Conservation (phyloP, 2,329 filamentous ascomycete species). For the Penicillium sp. region DNA sequence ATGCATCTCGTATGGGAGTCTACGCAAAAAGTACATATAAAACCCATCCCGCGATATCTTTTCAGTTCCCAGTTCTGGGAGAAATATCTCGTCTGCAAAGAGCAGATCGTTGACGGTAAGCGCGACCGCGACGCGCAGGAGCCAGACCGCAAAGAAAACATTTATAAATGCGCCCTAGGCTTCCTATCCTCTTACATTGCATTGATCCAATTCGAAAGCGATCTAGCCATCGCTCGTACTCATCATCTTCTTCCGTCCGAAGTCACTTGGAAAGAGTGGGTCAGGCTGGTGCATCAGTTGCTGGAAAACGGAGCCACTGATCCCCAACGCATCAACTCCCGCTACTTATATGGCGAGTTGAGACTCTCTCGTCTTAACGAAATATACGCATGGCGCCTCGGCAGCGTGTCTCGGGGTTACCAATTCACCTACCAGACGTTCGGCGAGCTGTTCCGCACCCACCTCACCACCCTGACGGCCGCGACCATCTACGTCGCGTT, state of each 20-base stretch:
- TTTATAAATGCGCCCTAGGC: conserved; percentile 31
- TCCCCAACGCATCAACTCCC: conserved; percentile 29
- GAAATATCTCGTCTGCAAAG: no score
- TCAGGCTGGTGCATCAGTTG: no score
- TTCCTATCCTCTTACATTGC: conserved; percentile 34
- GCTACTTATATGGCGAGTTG: conserved; percentile 46
- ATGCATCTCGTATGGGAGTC: conserved; percentile 28
- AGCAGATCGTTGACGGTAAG: no score
- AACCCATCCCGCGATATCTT: conserved; percentile 25
- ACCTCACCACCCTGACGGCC: conserved; percentile 24
- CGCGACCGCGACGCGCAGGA: no score
- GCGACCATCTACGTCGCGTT: conserved; percentile 27
- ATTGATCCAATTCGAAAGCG: conserved; percentile 35
- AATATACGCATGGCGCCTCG: conserved; percentile 20
- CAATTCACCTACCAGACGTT: conserved; percentile 17
- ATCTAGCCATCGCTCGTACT: conserved; percentile 36
- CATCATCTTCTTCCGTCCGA: conserved; percentile 33
- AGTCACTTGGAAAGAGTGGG: conserved; percentile 13
- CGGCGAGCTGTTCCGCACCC: conserved; percentile 16
- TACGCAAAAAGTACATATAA: conserved; percentile 17
- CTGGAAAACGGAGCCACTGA: no score
- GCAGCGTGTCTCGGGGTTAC: conserved; percentile 1
- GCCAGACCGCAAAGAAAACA: background rate
- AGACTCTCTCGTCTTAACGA: conserved; percentile 34
- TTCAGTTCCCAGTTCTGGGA: conserved; percentile 19